Base-by-base conservation (phyloP, 768 basidiomycete genomes). In the Filobasidium wieringae region DNA sequence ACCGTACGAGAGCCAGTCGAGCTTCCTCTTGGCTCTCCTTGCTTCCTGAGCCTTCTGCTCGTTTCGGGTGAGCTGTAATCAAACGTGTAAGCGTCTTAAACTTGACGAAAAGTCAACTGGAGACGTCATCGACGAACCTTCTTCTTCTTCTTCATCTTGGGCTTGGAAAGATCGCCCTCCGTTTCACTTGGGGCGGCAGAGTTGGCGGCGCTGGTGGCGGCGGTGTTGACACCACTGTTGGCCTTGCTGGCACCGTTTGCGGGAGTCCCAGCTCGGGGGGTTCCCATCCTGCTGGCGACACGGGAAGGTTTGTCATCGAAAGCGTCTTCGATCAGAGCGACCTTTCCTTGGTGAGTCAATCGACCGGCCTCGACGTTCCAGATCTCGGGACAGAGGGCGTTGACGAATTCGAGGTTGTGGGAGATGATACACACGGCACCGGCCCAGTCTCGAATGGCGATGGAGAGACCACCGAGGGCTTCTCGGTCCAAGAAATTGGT, bases 401-500 rank as follows among this genome's bases (percentile, higher is more conserved):
- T 62, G 54, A 75, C 70, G 63, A 72, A 71, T 63, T 69, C 74
- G 61, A 65, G 66, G 75, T 93, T 93, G 78, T 95, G 93, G 31
- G 90, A 95, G 72, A 96, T 96, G 77, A 95, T 95, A 68, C 71
- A 73, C 51, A 75, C 72, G 9, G 72, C 72, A 57, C 93, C 92
- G 47, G 82, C 82, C 92, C 93, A 96, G 63, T 93, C 88, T 63
- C 81, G 84, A 76, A 96, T 96, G 41, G 93, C 92, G 27, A 93
- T 84, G 33, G 92, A 90, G 39, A 97, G 78, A 59, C 93, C 92
- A 64, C 92, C 92, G 56, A 96, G 78, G 22, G 91, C 90, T 73
- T 96, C 92, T 63, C 92, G 84, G 73, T 95, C 91, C 78, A 96
- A 81, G 80, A 96, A 96, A 77, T 97, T 96, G 71, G 88, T 93